phyloP scores from a whole-genome alignment of 176 grass and related monocot species.

The Saccharum officinarum region DNA sequence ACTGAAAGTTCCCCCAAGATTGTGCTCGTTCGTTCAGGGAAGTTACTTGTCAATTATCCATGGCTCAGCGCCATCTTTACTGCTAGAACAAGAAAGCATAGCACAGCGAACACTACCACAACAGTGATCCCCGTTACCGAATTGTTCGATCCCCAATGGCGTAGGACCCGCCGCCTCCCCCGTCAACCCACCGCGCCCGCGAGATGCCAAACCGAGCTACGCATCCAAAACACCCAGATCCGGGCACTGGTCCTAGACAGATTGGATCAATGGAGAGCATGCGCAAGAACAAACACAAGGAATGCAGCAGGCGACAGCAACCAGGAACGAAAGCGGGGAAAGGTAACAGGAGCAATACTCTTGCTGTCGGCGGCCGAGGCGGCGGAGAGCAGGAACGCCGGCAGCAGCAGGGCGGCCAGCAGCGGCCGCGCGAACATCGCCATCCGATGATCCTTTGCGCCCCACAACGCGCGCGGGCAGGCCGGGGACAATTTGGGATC shows the following conservation, averaged over 20 bases:
- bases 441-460: constrained; percentile 30
- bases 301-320: constrained; percentile 17
- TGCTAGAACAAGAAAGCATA: constrained; percentile 16
- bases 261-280: neutral
- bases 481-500: constrained; percentile 6
- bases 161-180: neutral
- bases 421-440: constrained; percentile 58
- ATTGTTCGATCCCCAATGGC: neutral
- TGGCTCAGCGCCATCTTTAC: neutral
- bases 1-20: neutral
- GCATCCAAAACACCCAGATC: constrained; percentile 26
- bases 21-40: neutral
- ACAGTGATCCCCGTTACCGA: constrained; percentile 1
- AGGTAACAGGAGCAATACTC: constrained; percentile 37
- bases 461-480: neutral
- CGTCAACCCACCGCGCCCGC: neutral
- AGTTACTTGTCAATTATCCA: neutral
- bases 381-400: constrained; percentile 53
- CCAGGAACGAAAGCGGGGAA: neutral
- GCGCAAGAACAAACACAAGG: neutral
- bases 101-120: neutral
- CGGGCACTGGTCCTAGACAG: neutral
- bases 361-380: constrained; percentile 74
- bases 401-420: constrained; percentile 43
- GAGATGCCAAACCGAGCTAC: constrained; percentile 17